phyloP scores from a whole-genome alignment of 1,284 basidiomycete genomes.

The Exobasidium rhododendri region DNA sequence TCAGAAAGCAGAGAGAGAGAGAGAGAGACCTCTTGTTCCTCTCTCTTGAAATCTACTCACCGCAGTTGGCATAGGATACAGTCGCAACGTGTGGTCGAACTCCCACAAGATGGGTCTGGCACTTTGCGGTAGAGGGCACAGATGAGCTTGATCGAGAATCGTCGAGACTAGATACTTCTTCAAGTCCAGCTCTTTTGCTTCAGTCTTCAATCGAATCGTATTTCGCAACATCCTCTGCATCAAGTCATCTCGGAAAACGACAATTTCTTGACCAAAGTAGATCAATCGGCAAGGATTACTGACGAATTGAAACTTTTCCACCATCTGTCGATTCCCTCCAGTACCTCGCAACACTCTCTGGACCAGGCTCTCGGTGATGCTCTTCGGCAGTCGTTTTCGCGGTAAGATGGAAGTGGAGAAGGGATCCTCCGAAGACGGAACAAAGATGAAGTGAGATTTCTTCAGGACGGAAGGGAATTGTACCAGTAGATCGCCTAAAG shows the following conservation, averaged over 20 bases:
- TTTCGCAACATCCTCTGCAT: constrained; percentile 94
- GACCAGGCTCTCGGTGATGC: constrained; percentile 62
- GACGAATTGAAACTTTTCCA: constrained; percentile 61
- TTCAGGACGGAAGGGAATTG: constrained; percentile 74
- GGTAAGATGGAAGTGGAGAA: constrained; percentile 68
- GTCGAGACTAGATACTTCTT: constrained; percentile 53
- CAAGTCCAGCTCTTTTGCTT: constrained; percentile 23
- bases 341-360: constrained; percentile 14
- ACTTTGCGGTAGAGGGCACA: constrained; percentile 71
- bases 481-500: constrained; percentile 76
- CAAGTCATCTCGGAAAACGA: constrained; percentile 85
- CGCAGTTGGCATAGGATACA: constrained; percentile 91
- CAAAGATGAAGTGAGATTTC: constrained; percentile 82
- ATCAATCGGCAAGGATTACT: constrained; percentile 92
- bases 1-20: not conserved
- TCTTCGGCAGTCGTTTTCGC: constrained; percentile 60
- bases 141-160: constrained; percentile 59
- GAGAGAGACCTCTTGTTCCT: no score
- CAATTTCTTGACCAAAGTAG: constrained; percentile 94
- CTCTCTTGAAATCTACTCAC: constrained; percentile 59
- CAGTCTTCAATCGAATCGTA: constrained; percentile 43
- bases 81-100: constrained; percentile 82
- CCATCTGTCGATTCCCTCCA: constrained; percentile 18
- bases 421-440: constrained; percentile 89
- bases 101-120: constrained; percentile 86